These are phyloP conservation scores for Marasmius tenuissimus DNA, from an alignment of 1,284 basidiomycete species.

Conservation along the genomic window DNA sequence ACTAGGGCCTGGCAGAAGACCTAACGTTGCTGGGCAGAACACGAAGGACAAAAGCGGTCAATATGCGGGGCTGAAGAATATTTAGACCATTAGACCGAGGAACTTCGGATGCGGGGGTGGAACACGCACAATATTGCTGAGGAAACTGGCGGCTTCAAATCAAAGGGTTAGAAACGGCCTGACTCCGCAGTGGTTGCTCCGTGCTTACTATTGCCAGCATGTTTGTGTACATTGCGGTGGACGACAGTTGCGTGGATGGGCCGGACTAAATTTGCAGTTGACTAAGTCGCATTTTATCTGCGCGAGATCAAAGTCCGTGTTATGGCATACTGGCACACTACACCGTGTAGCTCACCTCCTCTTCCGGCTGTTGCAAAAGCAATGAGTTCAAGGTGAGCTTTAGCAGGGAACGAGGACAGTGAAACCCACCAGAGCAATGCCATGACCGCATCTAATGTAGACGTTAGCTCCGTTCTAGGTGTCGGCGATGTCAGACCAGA, in stretches of 20 bases:
- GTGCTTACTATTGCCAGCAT: constrained; percentile 74
- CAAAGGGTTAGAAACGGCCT: not conserved
- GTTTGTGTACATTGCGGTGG: constrained; percentile 52
- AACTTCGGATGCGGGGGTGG: not conserved
- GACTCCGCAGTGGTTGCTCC: not conserved
- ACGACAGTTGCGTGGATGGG: constrained; percentile 50
- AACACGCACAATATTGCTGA: constrained; percentile 57
- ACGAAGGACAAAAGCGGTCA: constrained; percentile 44
- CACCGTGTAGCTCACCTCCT: constrained; percentile 44
- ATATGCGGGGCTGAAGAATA: constrained; percentile 42
- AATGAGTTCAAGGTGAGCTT: constrained; percentile 9
- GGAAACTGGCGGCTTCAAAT: constrained; percentile 59
- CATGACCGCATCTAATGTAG: constrained; percentile 56
- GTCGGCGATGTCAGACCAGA: not conserved
- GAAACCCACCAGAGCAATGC: constrained; percentile 48
- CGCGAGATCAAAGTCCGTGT: constrained; percentile 5
- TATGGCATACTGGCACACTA: not conserved
- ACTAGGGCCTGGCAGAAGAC: too few species aligned
- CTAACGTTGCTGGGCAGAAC: constrained; percentile 15
- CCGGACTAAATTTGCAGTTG: constrained; percentile 66
- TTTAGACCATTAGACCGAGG: constrained; percentile 2
- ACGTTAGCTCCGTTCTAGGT: constrained; percentile 8
- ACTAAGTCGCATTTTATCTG: constrained; percentile 64
- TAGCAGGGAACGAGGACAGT: not conserved
- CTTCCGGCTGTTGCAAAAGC: constrained; percentile 48